These are phyloP conservation scores for Glycine soja DNA, from an alignment of 306 rosid genomes.

Conservation along the genomic window DNA sequence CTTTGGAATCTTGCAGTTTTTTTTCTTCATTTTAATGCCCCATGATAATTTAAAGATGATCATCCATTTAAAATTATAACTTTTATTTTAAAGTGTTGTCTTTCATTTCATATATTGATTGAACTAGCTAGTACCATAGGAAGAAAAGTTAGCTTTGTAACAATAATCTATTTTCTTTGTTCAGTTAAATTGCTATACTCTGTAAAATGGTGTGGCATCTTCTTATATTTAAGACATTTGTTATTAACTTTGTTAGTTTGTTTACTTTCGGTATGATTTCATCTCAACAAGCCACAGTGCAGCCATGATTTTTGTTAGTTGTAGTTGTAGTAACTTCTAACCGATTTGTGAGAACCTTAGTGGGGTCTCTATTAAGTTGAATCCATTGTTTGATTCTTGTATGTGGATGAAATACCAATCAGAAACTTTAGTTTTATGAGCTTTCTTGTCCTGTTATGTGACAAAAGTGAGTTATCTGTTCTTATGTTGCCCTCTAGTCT, in stretches of 20 bases:
- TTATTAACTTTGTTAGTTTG: background rate
- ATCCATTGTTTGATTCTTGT: constrained; percentile 17
- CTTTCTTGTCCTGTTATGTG: background rate
- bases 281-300: background rate
- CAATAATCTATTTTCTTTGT: constrained; percentile 3
- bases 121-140: background rate
- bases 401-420: constrained; percentile 8
- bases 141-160: constrained; percentile 13
- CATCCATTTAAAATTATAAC: background rate
- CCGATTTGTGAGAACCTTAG: background rate
- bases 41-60: background rate
- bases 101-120: constrained; percentile 21
- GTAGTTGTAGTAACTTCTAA: background rate
- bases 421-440: background rate
- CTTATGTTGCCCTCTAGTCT: no score
- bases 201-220: background rate
- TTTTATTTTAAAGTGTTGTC: background rate
- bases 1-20: constrained; percentile 3
- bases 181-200: background rate
- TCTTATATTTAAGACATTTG: background rate
- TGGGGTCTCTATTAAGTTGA: background rate
- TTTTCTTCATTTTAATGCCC: background rate
- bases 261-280: constrained; percentile 2
- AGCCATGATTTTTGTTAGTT: background rate
- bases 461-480: no score